Percentiles rank a stretch among this genome's conserved stretches.
These are phyloP conservation scores for Ambispora gerdemannii DNA, from an alignment of 192 early-diverging fungal genomes.

Conservation along the genomic window DNA sequence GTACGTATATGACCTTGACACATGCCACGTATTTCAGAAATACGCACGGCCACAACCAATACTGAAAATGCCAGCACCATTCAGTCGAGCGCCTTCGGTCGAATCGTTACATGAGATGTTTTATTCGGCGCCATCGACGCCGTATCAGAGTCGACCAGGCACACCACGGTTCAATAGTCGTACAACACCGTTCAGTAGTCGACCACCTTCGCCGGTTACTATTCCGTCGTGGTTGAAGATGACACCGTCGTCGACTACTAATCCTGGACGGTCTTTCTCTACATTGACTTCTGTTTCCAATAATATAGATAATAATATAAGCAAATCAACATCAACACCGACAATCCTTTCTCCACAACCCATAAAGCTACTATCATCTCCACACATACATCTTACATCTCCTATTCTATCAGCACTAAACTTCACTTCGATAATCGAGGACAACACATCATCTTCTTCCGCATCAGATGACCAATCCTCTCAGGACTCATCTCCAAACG, in stretches of 20 bases:
- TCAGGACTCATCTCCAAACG: background rate
- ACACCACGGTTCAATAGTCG: constrained; percentile 3
- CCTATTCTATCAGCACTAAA: background rate
- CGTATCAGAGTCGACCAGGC: constrained; percentile 3
- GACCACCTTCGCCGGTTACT: background rate
- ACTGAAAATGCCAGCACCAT: constrained; percentile 8
- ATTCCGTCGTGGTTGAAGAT: constrained; percentile 23
- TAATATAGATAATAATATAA: background rate
- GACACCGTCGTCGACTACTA: background rate
- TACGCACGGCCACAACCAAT: constrained; percentile 11
- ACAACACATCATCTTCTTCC: background rate
- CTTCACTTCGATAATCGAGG: background rate
- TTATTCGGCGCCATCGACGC: constrained; percentile 20
- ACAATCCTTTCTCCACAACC: background rate
- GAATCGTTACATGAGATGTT: constrained; percentile 26
- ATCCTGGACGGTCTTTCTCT: background rate
- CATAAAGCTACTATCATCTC: background rate
- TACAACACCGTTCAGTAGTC: no score
- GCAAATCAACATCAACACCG: background rate
- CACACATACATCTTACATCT: background rate
- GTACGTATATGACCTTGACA: constrained; percentile 6
- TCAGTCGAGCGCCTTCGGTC: constrained; percentile 22
- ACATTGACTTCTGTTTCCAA: background rate
- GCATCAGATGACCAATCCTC: background rate
- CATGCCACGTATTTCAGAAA: background rate